Conservation (phyloP, 2,329 filamentous ascomycete genomes). For the Zasmidium cellare region DNA sequence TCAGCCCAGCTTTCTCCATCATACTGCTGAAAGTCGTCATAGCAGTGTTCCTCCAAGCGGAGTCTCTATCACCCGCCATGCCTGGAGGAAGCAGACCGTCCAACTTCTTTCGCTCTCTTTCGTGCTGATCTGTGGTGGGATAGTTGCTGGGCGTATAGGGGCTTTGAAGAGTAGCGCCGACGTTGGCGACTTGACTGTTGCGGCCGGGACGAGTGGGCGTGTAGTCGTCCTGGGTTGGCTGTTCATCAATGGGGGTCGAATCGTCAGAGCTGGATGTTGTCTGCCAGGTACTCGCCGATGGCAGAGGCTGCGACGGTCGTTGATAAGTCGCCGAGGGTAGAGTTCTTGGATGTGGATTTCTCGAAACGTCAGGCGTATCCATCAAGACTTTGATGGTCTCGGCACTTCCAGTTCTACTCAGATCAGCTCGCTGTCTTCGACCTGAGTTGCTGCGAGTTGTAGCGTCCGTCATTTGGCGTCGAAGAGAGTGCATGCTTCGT, state of each 20-base stretch:
- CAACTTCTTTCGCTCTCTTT: neutral
- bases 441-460: constrained; percentile 13
- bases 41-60: constrained; percentile 18
- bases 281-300: constrained; percentile 13
- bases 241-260: constrained; percentile 18
- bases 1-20: constrained; percentile 45
- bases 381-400: constrained; percentile 46
- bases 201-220: constrained; percentile 22
- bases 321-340: constrained; percentile 8
- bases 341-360: constrained; percentile 3
- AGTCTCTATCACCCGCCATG: constrained; percentile 10
- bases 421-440: constrained; percentile 11
- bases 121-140: constrained; percentile 2
- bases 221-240: constrained; percentile 9
- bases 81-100: constrained; percentile 12
- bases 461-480: constrained; percentile 26
- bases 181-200: constrained; percentile 18
- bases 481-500: constrained; percentile 34
- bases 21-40: constrained; percentile 41
- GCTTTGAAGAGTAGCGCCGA: constrained; percentile 19
- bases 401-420: constrained; percentile 36
- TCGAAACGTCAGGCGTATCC: constrained; percentile 16
- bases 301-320: neutral
- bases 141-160: constrained; percentile 24
- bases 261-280: constrained; percentile 15